Evolutionary conservation across 495 filamentous ascomycete genomes (phyloP).

Genomic region (Cairneyella variabilis): DNA sequence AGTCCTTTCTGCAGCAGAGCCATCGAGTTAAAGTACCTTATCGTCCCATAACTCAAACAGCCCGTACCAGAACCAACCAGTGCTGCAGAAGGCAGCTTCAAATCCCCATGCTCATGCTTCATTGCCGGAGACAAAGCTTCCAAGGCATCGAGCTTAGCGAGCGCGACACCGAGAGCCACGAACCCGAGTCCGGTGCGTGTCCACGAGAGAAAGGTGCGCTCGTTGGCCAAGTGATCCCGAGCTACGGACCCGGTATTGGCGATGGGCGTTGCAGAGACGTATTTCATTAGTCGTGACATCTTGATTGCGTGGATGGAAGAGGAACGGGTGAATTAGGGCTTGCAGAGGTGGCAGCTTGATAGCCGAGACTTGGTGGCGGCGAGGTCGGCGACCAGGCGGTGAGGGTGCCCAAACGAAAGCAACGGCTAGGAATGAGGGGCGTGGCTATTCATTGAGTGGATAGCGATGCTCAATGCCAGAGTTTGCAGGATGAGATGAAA

Average conservation of each 20-base stretch:
- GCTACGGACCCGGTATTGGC: slow-evolving; percentile 26
- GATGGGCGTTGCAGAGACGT: slow-evolving; percentile 8
- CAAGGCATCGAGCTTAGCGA: slow-evolving; percentile 18
- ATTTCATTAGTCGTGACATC: slow-evolving; percentile 12
- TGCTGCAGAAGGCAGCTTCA: slow-evolving; percentile 8
- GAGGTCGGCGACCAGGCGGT: too few species aligned
- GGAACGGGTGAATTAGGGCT: too few species aligned
- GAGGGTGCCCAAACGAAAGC: too few species aligned
- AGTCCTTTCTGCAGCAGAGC: slow-evolving; percentile 11
- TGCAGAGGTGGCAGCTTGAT: too few species aligned
- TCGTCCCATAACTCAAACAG: slow-evolving; percentile 12
- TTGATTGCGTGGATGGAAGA: neutral
- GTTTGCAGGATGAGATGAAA: too few species aligned
- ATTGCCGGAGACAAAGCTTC: slow-evolving; percentile 13
- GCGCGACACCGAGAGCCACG: slow-evolving; percentile 44
- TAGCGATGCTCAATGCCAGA: too few species aligned
- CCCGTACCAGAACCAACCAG: slow-evolving; percentile 15
- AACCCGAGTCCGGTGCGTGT: slow-evolving; percentile 50
- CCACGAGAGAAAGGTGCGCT: slow-evolving; percentile 54
- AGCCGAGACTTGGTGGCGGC: too few species aligned
- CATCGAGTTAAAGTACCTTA: slow-evolving; percentile 12
- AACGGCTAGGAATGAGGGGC: too few species aligned
- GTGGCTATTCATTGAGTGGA: too few species aligned
- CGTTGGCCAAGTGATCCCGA: slow-evolving; percentile 49
- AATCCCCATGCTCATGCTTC: slow-evolving; percentile 13